A percentile compares a stretch with the other conserved stretches of the same genome.
These are phyloP conservation scores for Alternaria metachromatica DNA, from an alignment of 2,329 filamentous ascomycete species.

Conservation along the genomic window DNA sequence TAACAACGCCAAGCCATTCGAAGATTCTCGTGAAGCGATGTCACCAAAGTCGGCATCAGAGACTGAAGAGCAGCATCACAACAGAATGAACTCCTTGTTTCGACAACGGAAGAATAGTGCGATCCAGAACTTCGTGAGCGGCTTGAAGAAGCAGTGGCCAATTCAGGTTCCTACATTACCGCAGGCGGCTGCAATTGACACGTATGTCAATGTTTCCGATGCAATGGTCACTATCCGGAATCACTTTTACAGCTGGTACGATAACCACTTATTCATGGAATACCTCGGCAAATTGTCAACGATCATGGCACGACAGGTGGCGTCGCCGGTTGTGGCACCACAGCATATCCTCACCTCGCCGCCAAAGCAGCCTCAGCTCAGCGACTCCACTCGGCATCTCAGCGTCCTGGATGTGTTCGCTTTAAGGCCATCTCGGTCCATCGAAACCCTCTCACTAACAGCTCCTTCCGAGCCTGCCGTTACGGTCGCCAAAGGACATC, in stretches of 20 bases:
- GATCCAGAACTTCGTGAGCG: slow-evolving; percentile 12
- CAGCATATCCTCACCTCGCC: background rate
- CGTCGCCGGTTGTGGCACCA: background rate
- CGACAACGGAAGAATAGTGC: slow-evolving; percentile 6
- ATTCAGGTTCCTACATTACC: slow-evolving; percentile 14
- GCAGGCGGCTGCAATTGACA: background rate
- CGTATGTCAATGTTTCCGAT: slow-evolving; percentile 19
- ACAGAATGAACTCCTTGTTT: slow-evolving; percentile 15
- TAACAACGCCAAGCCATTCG: slow-evolving; percentile 1
- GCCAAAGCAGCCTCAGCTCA: background rate
- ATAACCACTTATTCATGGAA: slow-evolving; percentile 50
- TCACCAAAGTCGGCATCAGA: slow-evolving; percentile 21
- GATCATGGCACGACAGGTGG: slow-evolving; percentile 11
- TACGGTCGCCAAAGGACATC: background rate
- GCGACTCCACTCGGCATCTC: slow-evolving; percentile 2
- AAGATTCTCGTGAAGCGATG: slow-evolving; percentile 17
- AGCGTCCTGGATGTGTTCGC: slow-evolving; percentile 10
- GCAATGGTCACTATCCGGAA: slow-evolving; percentile 25
- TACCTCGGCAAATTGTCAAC: slow-evolving; percentile 31
- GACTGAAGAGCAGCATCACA: slow-evolving; percentile 9
- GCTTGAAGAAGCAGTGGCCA: slow-evolving; percentile 30
- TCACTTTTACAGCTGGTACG: slow-evolving; percentile 33
- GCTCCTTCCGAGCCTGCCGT: slow-evolving; percentile 10
- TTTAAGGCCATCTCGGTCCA: background rate
- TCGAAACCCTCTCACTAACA: background rate